Evolutionary conservation across 495 filamentous ascomycete species (phyloP).

Genomic region (Jackrogersella multiformis): DNA sequence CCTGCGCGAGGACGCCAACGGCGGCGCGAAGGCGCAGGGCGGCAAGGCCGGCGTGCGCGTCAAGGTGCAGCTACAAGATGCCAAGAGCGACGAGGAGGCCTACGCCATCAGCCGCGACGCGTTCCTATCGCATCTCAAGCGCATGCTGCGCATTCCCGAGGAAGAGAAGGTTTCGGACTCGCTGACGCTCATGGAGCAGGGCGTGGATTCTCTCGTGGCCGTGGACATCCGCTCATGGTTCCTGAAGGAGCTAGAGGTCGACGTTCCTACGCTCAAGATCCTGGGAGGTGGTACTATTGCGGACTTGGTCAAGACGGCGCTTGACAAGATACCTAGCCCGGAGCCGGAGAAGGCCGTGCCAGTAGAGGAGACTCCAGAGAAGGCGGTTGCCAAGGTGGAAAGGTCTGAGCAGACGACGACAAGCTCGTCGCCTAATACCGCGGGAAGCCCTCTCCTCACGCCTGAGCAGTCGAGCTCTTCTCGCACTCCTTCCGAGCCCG

Average conservation of each 20-base stretch:
- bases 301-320: slow-evolving; percentile 3
- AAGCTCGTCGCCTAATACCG: not conserved
- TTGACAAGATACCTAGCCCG: not conserved
- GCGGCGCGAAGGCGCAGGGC: not conserved
- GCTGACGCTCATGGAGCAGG: slow-evolving; percentile 32
- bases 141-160: slow-evolving; percentile 4
- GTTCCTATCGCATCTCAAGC: not conserved
- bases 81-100: not conserved
- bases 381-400: not conserved
- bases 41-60: not conserved
- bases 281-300: slow-evolving; percentile 3
- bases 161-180: not conserved
- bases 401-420: not conserved
- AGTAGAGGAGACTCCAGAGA: not conserved
- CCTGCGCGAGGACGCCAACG: not conserved
- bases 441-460: not conserved
- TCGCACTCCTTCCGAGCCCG: slow-evolving; percentile 1
- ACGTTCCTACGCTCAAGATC: slow-evolving; percentile 2
- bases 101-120: slow-evolving; percentile 5
- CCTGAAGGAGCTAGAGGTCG: slow-evolving; percentile 45
- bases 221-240: slow-evolving; percentile 55
- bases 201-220: slow-evolving; percentile 57
- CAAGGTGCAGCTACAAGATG: slow-evolving; percentile 1
- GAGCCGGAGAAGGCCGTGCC: not conserved
- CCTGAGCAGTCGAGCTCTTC: not conserved